phyloP scores from a whole-genome alignment of 768 basidiomycete species.

The Cantharellus anzutake region DNA sequence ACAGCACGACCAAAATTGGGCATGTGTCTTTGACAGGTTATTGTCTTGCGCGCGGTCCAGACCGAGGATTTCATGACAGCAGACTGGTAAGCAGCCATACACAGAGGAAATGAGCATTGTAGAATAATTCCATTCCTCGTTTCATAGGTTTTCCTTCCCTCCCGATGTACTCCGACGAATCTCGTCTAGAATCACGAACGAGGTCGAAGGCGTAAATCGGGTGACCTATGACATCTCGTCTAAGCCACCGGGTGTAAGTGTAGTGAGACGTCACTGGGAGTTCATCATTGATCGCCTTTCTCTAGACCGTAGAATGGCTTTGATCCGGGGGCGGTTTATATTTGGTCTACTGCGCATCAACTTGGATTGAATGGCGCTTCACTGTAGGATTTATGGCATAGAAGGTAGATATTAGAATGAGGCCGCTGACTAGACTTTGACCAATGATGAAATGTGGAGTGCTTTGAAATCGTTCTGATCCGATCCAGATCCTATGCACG shows the following conservation, averaged over 20 bases:
- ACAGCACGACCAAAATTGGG: background rate
- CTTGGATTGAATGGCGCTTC: no score
- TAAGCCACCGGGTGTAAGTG: slow-evolving; percentile 78
- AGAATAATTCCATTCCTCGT: background rate
- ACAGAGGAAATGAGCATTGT: background rate
- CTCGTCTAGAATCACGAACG: slow-evolving; percentile 94
- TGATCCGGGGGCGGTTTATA: slow-evolving; percentile 1
- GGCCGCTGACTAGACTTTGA: no score
- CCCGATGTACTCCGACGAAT: slow-evolving; percentile 73
- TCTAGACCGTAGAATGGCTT: slow-evolving; percentile 19
- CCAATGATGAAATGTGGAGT: no score
- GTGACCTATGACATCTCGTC: slow-evolving; percentile 94
- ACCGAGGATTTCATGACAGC: slow-evolving; percentile 99
- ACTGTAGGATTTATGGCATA: no score
- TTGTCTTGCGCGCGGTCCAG: slow-evolving; percentile 84
- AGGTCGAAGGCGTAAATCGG: slow-evolving; percentile 89
- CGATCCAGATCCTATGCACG: no score
- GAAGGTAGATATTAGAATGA: no score
- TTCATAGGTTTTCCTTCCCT: slow-evolving; percentile 84
- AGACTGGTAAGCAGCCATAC: slow-evolving; percentile 49
- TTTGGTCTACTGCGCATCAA: no score
- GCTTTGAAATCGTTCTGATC: no score
- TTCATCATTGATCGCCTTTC: slow-evolving; percentile 1
- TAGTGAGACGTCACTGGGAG: slow-evolving; percentile 6
- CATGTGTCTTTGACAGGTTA: slow-evolving; percentile 27